Evolutionary conservation across 1,139 yeast species (phyloP), one percentile per base, ranked within the genome.

Genomic region (Taphrina wiesneri): DNA sequence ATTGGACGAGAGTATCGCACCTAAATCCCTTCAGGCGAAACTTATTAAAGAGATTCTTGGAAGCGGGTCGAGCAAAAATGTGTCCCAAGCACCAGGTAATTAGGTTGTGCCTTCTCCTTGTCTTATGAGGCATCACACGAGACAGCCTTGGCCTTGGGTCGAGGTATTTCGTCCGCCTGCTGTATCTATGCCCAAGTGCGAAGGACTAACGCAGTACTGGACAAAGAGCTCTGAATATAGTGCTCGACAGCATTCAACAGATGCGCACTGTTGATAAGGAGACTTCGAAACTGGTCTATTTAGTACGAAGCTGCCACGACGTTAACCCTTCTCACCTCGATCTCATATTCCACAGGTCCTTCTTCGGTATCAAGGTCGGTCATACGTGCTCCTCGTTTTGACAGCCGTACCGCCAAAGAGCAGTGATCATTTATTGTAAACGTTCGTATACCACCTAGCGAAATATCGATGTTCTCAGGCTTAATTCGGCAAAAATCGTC

Each of bases 1-100:
- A n/a, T 30, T 60, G 13, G 64, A 60, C 39, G 64, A 60, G 28
- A 39, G 51, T 26, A 57, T 49, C 11, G 64, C 64, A 26, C 64
- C 64, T n/a, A 60, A 60, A 30, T 57, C 57, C 9, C 5, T 60
- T 17, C 64, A 60, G 30, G 64, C 57, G n/a, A 25, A 47, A 19
- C 39, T 60, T 21, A 57, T 60, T 13, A 60, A 60, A 43, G 47
- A 60, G 43, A 41, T 60, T 17, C 51, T 60, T n/a, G 64, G 49
- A 25, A 52, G 28, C 39, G 51, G 64, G 23, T 23, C 56, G 21
- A 28, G 64, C 32, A 21, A 49, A 21, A 30, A 41, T 34, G 25
- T 25, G 19, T 26, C 64, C 15, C 54, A 26, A n/a, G n/a, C 34
- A 9, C n/a, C 17, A 43, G n/a, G 21, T 7, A n/a, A n/a, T n/a